phyloP scores from a whole-genome alignment of 2,329 filamentous ascomycete genomes.

The Cercospora sojina region DNA sequence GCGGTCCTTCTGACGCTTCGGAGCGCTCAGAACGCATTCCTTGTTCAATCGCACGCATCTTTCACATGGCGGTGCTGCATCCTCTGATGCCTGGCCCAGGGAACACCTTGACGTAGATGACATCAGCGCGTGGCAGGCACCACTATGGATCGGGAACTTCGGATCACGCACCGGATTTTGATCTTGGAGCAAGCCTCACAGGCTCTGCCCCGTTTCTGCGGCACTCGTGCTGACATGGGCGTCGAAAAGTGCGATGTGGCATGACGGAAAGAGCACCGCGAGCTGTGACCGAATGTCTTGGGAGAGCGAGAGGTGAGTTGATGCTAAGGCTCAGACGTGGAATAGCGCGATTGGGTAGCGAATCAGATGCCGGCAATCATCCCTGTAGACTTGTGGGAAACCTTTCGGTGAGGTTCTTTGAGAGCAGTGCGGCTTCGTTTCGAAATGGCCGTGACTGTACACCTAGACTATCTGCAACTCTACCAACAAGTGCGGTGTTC shows the following conservation, averaged over 20 bases:
- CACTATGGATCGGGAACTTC: background rate
- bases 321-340: conserved; percentile 1
- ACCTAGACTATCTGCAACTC: background rate
- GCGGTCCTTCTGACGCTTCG: conserved; percentile 29
- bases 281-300: background rate
- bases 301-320: background rate
- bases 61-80: conserved; percentile 29
- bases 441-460: background rate
- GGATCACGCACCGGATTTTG: conserved; percentile 12
- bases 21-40: conserved; percentile 30
- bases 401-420: background rate
- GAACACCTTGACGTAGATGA: conserved; percentile 13
- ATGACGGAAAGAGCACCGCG: background rate
- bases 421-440: background rate
- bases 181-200: conserved; percentile 23
- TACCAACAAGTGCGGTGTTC: background rate
- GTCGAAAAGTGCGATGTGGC: background rate
- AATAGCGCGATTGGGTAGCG: background rate
- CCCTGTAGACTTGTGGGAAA: conserved; percentile 1
- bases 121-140: background rate
- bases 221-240: conserved; percentile 1
- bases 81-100: conserved; percentile 15
- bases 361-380: background rate
- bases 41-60: conserved; percentile 33
- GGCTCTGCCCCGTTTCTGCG: conserved; percentile 21